Percentiles rank a stretch among this genome's conserved stretches.
Conservation (phyloP, 2,329 filamentous ascomycete genomes). For the Byssochlamys sp. region DNA sequence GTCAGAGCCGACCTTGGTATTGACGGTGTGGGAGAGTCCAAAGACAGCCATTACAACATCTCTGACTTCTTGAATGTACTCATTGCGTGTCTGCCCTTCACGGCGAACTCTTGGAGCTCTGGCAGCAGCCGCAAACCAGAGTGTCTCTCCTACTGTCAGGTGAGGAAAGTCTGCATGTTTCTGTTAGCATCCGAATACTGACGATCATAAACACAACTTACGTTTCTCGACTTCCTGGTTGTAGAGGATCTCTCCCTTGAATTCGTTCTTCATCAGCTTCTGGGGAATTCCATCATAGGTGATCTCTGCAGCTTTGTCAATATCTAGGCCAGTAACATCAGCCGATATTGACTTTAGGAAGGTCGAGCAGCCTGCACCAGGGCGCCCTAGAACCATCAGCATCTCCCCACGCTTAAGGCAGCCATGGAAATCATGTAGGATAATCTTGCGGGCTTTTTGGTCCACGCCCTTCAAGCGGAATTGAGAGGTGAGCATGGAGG, state of each 20-base stretch:
- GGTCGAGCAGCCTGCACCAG: slow-evolving; percentile 57
- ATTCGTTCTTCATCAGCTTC: slow-evolving; percentile 61
- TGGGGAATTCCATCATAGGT: slow-evolving; percentile 64
- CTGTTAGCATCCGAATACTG: neutral
- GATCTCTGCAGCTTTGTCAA: slow-evolving; percentile 60
- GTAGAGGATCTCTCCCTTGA: slow-evolving; percentile 31
- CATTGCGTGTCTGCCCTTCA: slow-evolving; percentile 35
- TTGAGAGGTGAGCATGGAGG: slow-evolving; percentile 49
- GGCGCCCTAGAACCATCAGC: slow-evolving; percentile 32
- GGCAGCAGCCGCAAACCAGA: slow-evolving; percentile 47
- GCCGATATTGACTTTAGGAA: slow-evolving; percentile 75
- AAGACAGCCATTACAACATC: slow-evolving; percentile 34
- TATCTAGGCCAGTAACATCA: slow-evolving; percentile 67
- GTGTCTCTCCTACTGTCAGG: slow-evolving; percentile 48
- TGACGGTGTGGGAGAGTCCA: slow-evolving; percentile 33
- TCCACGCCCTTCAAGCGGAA: slow-evolving; percentile 45
- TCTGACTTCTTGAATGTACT: slow-evolving; percentile 32
- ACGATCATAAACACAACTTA: neutral
- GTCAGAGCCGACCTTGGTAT: slow-evolving; percentile 46
- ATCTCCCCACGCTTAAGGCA: slow-evolving; percentile 42
- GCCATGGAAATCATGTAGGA: slow-evolving; percentile 46
- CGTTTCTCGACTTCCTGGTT: slow-evolving; percentile 36
- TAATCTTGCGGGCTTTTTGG: slow-evolving; percentile 44
- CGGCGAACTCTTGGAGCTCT: slow-evolving; percentile 37
- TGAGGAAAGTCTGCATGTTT: slow-evolving; percentile 41